Percentiles rank a stretch among this genome's conserved stretches.
Conservation (phyloP, 345 rosid species). For the Camelina laxa region DNA sequence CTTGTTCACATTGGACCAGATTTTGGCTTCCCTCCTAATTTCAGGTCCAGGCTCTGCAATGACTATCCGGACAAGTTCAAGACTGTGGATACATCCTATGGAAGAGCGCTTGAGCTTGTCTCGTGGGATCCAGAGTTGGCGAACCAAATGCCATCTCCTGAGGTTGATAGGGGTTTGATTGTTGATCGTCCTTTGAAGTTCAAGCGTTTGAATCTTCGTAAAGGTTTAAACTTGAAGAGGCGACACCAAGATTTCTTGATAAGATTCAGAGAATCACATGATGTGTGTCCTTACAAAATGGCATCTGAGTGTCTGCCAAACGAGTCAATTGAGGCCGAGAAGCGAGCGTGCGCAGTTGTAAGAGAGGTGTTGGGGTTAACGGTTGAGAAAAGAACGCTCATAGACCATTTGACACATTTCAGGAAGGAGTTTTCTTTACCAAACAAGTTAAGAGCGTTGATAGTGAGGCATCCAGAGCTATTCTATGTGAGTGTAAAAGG, state of each 20-base stretch:
- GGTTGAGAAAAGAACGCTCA: constrained; percentile 73
- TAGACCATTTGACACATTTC: constrained; percentile 89
- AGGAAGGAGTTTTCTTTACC: constrained; percentile 79
- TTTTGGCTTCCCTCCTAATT: constrained; percentile 89
- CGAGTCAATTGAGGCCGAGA: constrained; percentile 75
- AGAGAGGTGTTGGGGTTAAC: constrained; percentile 76
- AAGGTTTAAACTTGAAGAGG: constrained; percentile 78
- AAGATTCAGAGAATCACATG: constrained; percentile 65
- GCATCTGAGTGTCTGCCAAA: constrained; percentile 50
- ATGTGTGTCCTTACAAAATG: constrained; percentile 72
- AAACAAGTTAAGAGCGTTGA: constrained; percentile 73
- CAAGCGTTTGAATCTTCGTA: constrained; percentile 73
- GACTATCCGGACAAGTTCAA: constrained; percentile 75
- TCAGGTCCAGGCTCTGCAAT: constrained; percentile 84
- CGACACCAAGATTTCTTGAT: constrained; percentile 62
- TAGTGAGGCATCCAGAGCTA: constrained; percentile 81
- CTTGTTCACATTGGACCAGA: constrained; percentile 86
- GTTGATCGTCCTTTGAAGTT: constrained; percentile 89
- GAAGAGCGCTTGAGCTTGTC: constrained; percentile 88
- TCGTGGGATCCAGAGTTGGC: constrained; percentile 73
- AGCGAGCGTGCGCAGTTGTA: constrained; percentile 75
- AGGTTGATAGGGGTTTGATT: constrained; percentile 53
- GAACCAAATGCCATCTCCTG: constrained; percentile 48
- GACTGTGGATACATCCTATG: constrained; percentile 78
- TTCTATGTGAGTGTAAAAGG: constrained; percentile 89